Base-by-base conservation (phyloP, 345 rosid genomes). In the Linum usitatissimum region DNA sequence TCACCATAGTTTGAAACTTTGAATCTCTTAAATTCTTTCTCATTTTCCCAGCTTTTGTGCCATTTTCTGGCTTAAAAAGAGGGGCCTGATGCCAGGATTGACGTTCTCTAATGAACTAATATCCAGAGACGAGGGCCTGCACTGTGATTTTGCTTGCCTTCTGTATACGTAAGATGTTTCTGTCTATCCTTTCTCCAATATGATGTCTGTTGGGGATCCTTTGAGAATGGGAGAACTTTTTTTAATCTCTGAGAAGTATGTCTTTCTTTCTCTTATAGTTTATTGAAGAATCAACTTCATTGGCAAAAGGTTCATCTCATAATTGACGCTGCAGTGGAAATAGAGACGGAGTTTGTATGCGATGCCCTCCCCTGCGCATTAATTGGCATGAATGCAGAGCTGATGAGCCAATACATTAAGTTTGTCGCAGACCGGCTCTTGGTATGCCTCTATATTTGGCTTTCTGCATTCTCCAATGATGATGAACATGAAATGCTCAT, bases 111-210 rank as follows among this genome's bases (percentile, higher is more conserved):
- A 91, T 60, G 98, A 91, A 78, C 89, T 89, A 68, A 89, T 91
- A 70, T 86, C 96, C 53, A 82, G 95, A 78, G 98, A 91, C 1
- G 95, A 88, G 73, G 98, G 98, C 1, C 84, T 91, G 20, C 96
- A 86, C 65, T 91, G 96, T 76, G 96, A 91, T 78, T 91, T 91
- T 64, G 96, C 98, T 76, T 91, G 98, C 74, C 85, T 86, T 71
- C 67, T 91, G 62, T 89, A 89, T 77, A 82, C 88, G 97, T 88
- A 10, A 48, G n/a, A 39, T 49, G 9, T n/a, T 61, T 48, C 17
- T 8, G 6, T 51, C 21, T 61, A 8, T 48, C 15, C 13, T 9
- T 14, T 18, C 7, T 38, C 59, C 0, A 20, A 28, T n/a, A 31
- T 31, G 36, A 2, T 31, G 36, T 31, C 36, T 6, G 6, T 31